Evolutionary conservation across 805 yeast species (phyloP), one percentile per base, ranked within the genome.

Genomic region (Ogataea parapolymorpha): DNA sequence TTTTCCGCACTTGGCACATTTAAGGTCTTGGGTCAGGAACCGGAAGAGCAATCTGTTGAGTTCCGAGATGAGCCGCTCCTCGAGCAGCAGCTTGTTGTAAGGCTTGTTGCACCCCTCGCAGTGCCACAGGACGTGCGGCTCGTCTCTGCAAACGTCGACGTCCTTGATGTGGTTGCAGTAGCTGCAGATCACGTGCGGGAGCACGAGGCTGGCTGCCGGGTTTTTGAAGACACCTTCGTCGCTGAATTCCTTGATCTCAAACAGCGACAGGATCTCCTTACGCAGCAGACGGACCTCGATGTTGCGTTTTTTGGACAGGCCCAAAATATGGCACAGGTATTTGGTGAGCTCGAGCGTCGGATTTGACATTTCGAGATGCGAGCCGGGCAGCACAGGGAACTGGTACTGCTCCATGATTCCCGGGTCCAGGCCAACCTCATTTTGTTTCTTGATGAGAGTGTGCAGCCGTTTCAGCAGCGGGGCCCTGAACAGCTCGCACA

Each of bases 171-270:
- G 74, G 45, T 80, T 82, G 66, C 99, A 93, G 51, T 81, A 74
- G 45, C 78, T 83, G 66, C 99, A 93, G 5, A 84, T 68, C 5
- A 89, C 73, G 32, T 81, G 82, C 2, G 82, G 75, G 4, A 93
- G 61, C 26, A 71, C 65, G 45, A 93, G 68, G 0, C 85, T 74
- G 0, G 85, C 70, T 37, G 93, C 76, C 12, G 96, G 96, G 56
- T 88, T 79, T 29, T 60, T 63, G 62, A 89, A 90, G 13, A 68
- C 68, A 1, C 91, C 86, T 42, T 80, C 86, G 3, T 74, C 74
- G 48, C 87, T 80, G 63, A 93, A 93, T 58, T 93, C 99, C 45
- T 83, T 79, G 28, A 90, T 74, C 23, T 89, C 95, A 51, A 95
- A 77, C 5, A 85, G 61, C 2, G 74, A 71, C 26, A 93, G 69